These are phyloP conservation scores for Epichloe typhina DNA, from an alignment of 2,329 filamentous ascomycete species.

Conservation along the genomic window DNA sequence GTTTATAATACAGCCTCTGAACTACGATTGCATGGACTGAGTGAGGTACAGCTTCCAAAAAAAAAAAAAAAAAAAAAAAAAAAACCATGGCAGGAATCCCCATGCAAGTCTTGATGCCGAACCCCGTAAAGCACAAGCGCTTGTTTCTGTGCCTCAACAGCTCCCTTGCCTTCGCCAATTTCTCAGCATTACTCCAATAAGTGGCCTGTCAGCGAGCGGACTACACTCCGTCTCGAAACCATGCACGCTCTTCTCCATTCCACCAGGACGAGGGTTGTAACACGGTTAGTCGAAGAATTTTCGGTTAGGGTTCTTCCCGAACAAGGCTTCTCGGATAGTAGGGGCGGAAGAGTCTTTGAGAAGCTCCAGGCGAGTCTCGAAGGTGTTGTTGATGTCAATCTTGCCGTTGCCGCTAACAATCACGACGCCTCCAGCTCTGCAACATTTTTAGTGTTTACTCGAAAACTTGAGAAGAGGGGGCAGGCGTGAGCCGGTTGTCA, in stretches of 20 bases:
- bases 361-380: slow-evolving; percentile 78
- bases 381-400: slow-evolving; percentile 98
- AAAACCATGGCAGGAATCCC: not conserved
- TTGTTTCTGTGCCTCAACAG: not conserved
- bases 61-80: not conserved
- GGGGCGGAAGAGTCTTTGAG: slow-evolving; percentile 78
- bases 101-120: slow-evolving; percentile 11
- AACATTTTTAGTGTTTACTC: not conserved
- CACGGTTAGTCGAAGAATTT: slow-evolving; percentile 75
- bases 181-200: slow-evolving; percentile 5
- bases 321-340: slow-evolving; percentile 70
- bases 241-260: not conserved
- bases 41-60: slow-evolving; percentile 1
- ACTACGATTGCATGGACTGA: slow-evolving; percentile 10
- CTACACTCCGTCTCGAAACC: not conserved
- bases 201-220: slow-evolving; percentile 4
- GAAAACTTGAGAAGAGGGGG: not conserved
- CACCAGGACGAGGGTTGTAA: not conserved
- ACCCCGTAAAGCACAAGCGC: not conserved
- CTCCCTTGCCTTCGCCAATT: not conserved
- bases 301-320: slow-evolving; percentile 89
- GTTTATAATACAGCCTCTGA: slow-evolving; percentile 22
- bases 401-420: slow-evolving; percentile 77
- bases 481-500: not conserved
- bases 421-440: slow-evolving; percentile 68